Conservation (phyloP, 179 eudicot genomes). For the Spergularia azorica region DNA sequence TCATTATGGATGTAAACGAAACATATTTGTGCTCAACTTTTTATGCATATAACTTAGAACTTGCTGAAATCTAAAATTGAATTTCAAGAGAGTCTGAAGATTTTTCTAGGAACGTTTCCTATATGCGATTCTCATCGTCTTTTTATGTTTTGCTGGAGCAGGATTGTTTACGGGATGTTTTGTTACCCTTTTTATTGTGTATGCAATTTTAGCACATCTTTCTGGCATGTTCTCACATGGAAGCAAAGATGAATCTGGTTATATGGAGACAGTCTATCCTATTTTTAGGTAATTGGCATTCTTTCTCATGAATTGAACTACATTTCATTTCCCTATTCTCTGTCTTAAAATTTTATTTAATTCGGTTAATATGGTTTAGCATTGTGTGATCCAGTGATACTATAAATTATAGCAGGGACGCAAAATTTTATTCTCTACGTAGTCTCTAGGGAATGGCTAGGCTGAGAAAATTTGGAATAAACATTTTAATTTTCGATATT, state of each 20-base stretch:
- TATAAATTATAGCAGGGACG: too few relatives aligned
- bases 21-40: neutral
- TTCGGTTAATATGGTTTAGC: too few relatives aligned
- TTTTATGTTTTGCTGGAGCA: slow-evolving; percentile 34
- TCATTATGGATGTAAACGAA: too few relatives aligned
- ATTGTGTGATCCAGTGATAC: too few relatives aligned
- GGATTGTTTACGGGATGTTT: slow-evolving; percentile 93
- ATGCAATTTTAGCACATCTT: slow-evolving; percentile 80
- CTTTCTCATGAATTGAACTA: neutral
- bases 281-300: slow-evolving; percentile 65
- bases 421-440: too few relatives aligned
- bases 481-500: too few relatives aligned
- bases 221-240: slow-evolving; percentile 69
- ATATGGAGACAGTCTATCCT: slow-evolving; percentile 92
- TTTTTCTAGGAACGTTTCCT: neutral
- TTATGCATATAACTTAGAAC: too few relatives aligned
- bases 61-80: too few relatives aligned
- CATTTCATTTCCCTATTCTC: too few relatives aligned
- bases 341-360: too few relatives aligned
- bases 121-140: neutral
- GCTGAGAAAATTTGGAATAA: neutral
- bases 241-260: slow-evolving; percentile 45
- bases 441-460: neutral
- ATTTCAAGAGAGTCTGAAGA: neutral
- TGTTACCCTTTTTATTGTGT: slow-evolving; percentile 73